phyloP scores from a whole-genome alignment of 169 alveolate species.

The Blepharisma undulans region DNA sequence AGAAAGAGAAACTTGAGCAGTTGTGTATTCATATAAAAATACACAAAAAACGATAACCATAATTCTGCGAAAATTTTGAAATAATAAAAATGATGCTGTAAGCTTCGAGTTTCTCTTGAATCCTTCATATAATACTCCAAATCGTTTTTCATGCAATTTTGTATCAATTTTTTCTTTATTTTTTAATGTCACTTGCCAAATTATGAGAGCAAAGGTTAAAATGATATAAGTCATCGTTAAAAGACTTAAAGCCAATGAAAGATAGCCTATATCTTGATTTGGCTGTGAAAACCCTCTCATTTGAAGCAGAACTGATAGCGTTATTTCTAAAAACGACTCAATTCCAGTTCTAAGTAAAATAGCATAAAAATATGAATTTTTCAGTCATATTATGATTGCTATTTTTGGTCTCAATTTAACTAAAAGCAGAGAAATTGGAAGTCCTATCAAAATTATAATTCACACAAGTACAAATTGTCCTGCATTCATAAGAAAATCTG shows the following conservation, averaged over 20 bases:
- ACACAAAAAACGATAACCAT: background rate
- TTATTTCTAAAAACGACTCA: background rate
- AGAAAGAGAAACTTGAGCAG: background rate
- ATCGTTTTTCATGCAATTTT: background rate
- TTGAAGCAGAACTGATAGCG: background rate
- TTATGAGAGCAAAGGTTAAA: background rate
- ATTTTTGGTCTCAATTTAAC: background rate
- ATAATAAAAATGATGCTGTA: background rate
- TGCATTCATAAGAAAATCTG: background rate
- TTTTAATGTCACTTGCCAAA: background rate
- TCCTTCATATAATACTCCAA: background rate
- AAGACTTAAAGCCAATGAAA: background rate
- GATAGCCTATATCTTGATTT: background rate
- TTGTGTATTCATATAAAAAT: background rate
- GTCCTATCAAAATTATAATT: background rate
- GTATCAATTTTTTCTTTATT: background rate
- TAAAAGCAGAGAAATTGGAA: background rate
- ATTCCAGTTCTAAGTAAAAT: background rate
- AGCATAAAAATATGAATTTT: background rate
- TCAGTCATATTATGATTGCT: background rate
- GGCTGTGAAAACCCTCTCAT: background rate
- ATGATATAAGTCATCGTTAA: background rate
- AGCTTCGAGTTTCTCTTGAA: background rate
- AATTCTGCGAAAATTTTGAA: background rate
- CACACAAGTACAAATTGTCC: background rate